Evolutionary conservation across 257 asterid genomes (phyloP).

Genomic region (Capsicum chinense): DNA sequence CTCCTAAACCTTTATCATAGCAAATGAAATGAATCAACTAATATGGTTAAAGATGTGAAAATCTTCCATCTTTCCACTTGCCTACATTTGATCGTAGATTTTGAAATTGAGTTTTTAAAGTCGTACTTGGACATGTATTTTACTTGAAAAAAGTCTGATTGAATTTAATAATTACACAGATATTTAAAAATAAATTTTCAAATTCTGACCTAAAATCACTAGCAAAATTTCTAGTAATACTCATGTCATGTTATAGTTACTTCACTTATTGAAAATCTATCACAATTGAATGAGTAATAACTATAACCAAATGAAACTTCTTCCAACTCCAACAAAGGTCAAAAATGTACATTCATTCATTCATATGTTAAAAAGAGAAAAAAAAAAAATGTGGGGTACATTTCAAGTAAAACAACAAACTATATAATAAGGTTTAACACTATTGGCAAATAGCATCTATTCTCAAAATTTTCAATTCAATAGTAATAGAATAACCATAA

Average conservation of each 20-base stretch:
- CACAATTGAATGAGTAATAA: neutral
- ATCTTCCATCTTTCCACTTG: too few species aligned
- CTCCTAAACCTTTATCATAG: neutral
- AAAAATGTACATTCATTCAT: slow-evolving; percentile 14
- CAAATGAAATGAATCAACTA: neutral
- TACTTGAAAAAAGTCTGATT: too few species aligned
- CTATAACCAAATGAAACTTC: neutral
- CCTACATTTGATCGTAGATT: too few species aligned
- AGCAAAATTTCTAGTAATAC: neutral
- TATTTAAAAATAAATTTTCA: too few species aligned
- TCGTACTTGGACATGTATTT: too few species aligned
- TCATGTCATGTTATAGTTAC: neutral
- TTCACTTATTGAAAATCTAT: too few species aligned
- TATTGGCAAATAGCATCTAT: neutral
- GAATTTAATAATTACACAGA: too few species aligned
- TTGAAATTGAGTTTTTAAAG: too few species aligned
- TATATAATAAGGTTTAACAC: neutral
- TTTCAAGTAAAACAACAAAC: neutral
- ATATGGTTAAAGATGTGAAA: neutral
- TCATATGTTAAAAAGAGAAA: neutral
- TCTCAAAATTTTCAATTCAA: neutral
- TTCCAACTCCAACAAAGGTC: neutral
- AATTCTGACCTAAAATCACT: too few species aligned
- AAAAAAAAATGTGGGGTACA: neutral
- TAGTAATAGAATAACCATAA: slow-evolving; percentile 36